Evolutionary conservation across 2,329 filamentous ascomycete species (phyloP).

Genomic region (Raffaelea albimanens): DNA sequence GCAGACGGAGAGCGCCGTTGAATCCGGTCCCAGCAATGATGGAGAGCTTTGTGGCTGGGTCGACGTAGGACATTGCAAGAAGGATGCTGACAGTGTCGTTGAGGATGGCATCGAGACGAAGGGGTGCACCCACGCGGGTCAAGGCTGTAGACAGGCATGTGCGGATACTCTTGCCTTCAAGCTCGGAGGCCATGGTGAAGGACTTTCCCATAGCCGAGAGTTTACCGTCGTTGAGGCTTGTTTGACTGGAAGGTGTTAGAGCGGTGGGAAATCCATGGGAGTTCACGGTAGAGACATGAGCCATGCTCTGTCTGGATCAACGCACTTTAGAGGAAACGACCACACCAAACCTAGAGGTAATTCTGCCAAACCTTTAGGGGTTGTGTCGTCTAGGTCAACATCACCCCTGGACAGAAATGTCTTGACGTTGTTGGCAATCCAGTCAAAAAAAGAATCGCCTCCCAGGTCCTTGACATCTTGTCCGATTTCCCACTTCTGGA

Average conservation of each 20-base stretch:
- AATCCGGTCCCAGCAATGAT: constrained; percentile 2
- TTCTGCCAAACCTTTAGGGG: no score
- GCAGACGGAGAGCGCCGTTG: constrained; percentile 1
- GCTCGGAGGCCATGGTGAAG: neutral
- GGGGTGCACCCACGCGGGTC: neutral
- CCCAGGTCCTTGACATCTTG: neutral
- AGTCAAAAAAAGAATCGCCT: neutral
- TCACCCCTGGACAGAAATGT: neutral
- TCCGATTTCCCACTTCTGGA: neutral
- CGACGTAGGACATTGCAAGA: neutral
- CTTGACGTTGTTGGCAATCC: neutral
- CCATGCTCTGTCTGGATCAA: no score
- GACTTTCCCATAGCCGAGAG: neutral
- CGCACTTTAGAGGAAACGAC: neutral
- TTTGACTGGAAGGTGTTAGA: neutral
- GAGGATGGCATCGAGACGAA: neutral
- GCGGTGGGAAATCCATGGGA: neutral
- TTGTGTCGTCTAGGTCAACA: neutral
- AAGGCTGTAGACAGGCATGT: neutral
- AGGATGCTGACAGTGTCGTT: constrained; percentile 5
- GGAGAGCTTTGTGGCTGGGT: neutral
- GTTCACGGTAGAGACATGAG: no score
- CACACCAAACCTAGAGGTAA: neutral
- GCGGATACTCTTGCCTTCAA: neutral
- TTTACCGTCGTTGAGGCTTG: neutral